Percentiles rank a stretch among this genome's conserved stretches.
Evolutionary conservation across 495 filamentous ascomycete species (phyloP).

Genomic region (Niebla homalea): DNA sequence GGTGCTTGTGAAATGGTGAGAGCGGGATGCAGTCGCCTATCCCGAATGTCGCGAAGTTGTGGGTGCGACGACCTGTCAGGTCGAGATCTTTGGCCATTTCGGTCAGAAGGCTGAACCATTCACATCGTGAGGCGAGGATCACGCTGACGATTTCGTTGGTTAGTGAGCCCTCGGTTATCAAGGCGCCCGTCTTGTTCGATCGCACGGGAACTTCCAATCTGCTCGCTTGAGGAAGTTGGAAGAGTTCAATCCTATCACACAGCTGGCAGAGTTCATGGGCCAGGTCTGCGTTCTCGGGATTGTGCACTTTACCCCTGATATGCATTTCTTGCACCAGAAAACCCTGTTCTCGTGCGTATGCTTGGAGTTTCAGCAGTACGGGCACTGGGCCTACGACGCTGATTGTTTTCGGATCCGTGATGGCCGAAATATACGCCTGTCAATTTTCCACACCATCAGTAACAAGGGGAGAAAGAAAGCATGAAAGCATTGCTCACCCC

Average conservation of each 20-base stretch:
- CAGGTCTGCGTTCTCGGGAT: conserved; percentile 21
- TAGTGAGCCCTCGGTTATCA: conserved; percentile 10
- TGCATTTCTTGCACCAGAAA: conserved; percentile 9
- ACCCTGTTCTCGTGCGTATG: conserved; percentile 2
- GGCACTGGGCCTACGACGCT: conserved; percentile 18
- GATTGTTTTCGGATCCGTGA: conserved; percentile 22
- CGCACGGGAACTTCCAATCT: conserved; percentile 18
- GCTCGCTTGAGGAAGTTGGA: conserved; percentile 15
- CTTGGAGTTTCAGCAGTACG: conserved; percentile 3
- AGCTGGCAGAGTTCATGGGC: conserved; percentile 14
- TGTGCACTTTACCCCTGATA: conserved; percentile 18
- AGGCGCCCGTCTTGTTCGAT: conserved; percentile 19
- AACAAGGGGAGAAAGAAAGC: not conserved
- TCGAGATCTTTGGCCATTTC: conserved; percentile 19
- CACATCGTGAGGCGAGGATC: conserved; percentile 23
- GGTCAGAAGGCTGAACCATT: conserved; percentile 23
- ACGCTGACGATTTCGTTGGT: conserved; percentile 20
- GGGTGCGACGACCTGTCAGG: conserved; percentile 2
- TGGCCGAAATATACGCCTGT: conserved; percentile 21
- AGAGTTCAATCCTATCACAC: conserved; percentile 6
- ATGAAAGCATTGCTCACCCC: conserved; percentile 8
- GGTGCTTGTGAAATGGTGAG: conserved; percentile 18
- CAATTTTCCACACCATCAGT: not conserved
- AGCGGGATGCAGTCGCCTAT: conserved; percentile 22
- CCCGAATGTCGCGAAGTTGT: conserved; percentile 19